phyloP scores from a whole-genome alignment of 352 stramenopile species.

The Pythium guiyangense region DNA sequence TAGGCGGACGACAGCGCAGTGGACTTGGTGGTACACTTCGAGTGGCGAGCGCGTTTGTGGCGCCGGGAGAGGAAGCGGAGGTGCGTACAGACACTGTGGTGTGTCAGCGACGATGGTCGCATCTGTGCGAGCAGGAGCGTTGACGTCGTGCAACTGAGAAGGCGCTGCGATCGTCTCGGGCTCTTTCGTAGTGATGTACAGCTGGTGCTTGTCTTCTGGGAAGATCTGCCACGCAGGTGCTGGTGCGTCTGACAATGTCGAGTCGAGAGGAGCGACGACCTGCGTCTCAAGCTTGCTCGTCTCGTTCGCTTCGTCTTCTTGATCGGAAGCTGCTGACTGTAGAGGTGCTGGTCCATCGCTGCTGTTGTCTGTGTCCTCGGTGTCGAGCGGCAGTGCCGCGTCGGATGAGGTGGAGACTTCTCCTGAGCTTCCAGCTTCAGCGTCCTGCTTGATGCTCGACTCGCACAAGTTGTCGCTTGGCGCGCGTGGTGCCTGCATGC shows the following conservation, averaged over 20 bases:
- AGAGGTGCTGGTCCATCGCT: too few species aligned
- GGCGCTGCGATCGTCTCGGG: neutral
- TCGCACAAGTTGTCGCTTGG: too few species aligned
- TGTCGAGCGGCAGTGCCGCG: too few species aligned
- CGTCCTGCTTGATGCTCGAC: too few species aligned
- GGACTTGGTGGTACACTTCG: slow-evolving; percentile 14
- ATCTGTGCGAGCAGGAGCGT: neutral
- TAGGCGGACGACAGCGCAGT: slow-evolving; percentile 14
- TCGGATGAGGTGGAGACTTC: too few species aligned
- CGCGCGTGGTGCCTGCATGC: too few species aligned
- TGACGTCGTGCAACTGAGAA: neutral
- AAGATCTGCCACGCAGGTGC: slow-evolving; percentile 11
- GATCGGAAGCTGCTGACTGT: too few species aligned
- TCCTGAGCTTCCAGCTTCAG: too few species aligned
- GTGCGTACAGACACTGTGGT: neutral
- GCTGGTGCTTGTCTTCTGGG: slow-evolving; percentile 6
- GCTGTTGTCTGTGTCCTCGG: too few species aligned
- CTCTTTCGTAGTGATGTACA: slow-evolving; percentile 10
- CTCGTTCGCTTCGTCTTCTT: too few species aligned
- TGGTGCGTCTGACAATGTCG: neutral
- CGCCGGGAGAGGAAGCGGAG: neutral
- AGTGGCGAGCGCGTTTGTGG: slow-evolving; percentile 1
- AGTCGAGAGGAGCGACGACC: neutral
- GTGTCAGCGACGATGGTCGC: neutral
- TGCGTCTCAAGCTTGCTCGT: too few species aligned